A percentile compares a stretch with the other conserved stretches of the same genome.
Evolutionary conservation across 805 yeast genomes (phyloP).

Genomic region (Metschnikowia anglica): DNA sequence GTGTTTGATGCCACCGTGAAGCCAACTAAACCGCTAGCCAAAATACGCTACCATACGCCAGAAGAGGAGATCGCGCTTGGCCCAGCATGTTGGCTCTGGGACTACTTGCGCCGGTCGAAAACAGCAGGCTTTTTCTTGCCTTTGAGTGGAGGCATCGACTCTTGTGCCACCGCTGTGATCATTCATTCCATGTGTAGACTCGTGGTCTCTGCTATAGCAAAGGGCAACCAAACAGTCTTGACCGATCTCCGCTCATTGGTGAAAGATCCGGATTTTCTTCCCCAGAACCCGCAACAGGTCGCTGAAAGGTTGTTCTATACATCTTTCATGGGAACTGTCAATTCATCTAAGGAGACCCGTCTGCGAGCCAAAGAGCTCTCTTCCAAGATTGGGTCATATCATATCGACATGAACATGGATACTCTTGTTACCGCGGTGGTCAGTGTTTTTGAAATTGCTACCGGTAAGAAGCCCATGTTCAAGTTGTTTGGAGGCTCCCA

Average conservation of each 20-base stretch:
- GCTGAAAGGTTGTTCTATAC: constrained; percentile 80
- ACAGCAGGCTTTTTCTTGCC: constrained; percentile 94
- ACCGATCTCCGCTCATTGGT: constrained; percentile 71
- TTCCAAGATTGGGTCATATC: constrained; percentile 77
- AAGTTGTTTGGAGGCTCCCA: constrained; percentile 92
- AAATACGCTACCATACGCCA: constrained; percentile 67
- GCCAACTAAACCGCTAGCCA: constrained; percentile 53
- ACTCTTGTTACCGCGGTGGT: constrained; percentile 71
- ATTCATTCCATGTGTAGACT: constrained; percentile 92
- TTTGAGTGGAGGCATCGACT: constrained; percentile 94
- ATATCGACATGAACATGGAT: constrained; percentile 91
- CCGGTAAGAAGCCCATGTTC: constrained; percentile 86
- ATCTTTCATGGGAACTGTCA: constrained; percentile 92
- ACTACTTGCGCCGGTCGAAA: constrained; percentile 84
- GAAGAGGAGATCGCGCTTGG: constrained; percentile 97
- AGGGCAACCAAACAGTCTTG: constrained; percentile 76
- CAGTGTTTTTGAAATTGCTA: constrained; percentile 77
- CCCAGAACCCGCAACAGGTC: constrained; percentile 71
- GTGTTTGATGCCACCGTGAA: constrained; percentile 59
- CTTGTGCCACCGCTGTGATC: constrained; percentile 95
- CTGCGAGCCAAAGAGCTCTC: constrained; percentile 77
- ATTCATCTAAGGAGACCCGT: constrained; percentile 87
- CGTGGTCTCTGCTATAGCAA: constrained; percentile 64
- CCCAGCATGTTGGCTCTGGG: constrained; percentile 99
- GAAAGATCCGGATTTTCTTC: constrained; percentile 59